Conservation (phyloP, 495 filamentous ascomycete genomes). For the Annulohypoxylon stygium region DNA sequence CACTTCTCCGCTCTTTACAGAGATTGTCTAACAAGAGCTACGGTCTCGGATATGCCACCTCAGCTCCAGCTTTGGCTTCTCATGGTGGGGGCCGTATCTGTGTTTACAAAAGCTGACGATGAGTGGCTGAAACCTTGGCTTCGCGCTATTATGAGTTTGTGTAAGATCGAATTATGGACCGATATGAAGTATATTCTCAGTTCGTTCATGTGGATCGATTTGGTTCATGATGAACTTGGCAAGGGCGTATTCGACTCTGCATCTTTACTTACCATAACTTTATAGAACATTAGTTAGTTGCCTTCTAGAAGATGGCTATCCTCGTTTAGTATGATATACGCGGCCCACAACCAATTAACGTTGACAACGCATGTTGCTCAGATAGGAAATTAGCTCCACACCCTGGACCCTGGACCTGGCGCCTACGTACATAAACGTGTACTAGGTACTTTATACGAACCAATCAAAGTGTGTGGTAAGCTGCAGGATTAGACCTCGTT, state of each 20-base stretch:
- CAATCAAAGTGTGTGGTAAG: constrained; percentile 1
- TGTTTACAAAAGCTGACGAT: constrained; percentile 49
- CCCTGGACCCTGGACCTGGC: neutral
- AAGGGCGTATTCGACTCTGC: constrained; percentile 32
- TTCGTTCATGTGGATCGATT: constrained; percentile 54
- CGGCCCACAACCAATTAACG: neutral
- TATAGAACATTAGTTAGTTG: neutral
- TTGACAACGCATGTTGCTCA: neutral
- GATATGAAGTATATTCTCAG: constrained; percentile 47
- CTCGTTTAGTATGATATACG: neutral
- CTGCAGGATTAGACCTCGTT: neutral
- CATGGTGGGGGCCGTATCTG: constrained; percentile 51
- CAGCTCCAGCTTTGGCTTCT: constrained; percentile 52
- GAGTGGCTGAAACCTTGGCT: constrained; percentile 50
- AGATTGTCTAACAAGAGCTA: constrained; percentile 13
- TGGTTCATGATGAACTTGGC: constrained; percentile 53
- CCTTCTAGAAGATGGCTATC: neutral
- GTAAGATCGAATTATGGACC: constrained; percentile 46
- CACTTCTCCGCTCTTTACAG: constrained; percentile 39
- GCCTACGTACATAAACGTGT: neutral
- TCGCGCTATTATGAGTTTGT: constrained; percentile 35
- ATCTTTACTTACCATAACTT: neutral
- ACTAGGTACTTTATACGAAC: neutral
- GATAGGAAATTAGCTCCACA: neutral
- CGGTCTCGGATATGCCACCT: neutral